These are phyloP conservation scores for Colletotrichum sansevieriae DNA, from an alignment of 2,329 filamentous ascomycete genomes.

Conservation along the genomic window DNA sequence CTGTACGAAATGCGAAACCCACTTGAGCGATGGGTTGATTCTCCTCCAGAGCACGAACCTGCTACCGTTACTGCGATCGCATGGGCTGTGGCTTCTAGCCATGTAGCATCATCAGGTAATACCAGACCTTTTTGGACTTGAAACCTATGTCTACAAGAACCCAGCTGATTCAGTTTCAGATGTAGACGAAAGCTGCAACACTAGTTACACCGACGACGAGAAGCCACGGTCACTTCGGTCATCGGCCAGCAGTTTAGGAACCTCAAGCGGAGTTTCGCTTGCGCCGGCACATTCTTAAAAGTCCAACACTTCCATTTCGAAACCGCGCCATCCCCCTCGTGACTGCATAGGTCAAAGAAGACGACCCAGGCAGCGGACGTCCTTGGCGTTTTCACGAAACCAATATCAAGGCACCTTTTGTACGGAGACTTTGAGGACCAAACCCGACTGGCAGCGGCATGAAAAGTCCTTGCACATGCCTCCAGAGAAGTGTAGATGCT, in stretches of 20 bases:
- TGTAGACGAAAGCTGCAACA: conserved; percentile 23
- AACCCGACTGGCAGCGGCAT: conserved; percentile 63
- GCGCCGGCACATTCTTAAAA: conserved; percentile 34
- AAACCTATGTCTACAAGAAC: not conserved
- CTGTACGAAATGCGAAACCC: conserved; percentile 31
- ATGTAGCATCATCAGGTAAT: conserved; percentile 12
- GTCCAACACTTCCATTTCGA: conserved; percentile 5
- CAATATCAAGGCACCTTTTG: conserved; percentile 59
- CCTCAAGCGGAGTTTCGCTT: conserved; percentile 39
- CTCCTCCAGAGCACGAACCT: conserved; percentile 45
- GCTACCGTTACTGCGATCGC: conserved; percentile 44
- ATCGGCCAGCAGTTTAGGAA: conserved; percentile 43
- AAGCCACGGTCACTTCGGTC: conserved; percentile 32
- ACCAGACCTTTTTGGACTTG: conserved; percentile 28
- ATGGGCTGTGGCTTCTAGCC: conserved; percentile 41
- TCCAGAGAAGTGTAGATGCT: conserved; percentile 61
- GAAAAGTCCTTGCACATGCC: conserved; percentile 62
- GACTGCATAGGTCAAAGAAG: conserved; percentile 30
- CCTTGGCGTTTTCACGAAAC: conserved; percentile 23
- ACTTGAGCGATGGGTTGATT: conserved; percentile 39
- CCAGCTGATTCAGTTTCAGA: conserved; percentile 3
- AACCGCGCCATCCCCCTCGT: conserved; percentile 31
- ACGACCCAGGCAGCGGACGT: conserved; percentile 28
- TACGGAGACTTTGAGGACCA: conserved; percentile 58
- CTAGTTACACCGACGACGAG: conserved; percentile 22